Base-by-base conservation (phyloP, 1,284 basidiomycete species). In the Ustilago lituana region DNA sequence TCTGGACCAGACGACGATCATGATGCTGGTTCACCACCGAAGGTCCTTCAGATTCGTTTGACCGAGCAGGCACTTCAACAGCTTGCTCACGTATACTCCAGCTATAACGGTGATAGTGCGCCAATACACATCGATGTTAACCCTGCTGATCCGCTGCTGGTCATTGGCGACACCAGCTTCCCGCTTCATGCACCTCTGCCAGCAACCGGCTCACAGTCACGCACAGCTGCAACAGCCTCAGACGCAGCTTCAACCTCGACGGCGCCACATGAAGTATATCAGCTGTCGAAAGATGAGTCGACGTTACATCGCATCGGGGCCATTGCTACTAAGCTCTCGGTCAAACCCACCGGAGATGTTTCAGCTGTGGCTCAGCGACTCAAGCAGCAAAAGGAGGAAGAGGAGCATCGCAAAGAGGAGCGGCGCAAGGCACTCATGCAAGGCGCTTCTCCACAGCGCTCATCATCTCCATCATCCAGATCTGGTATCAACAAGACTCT, bases 351-450 rank as follows among this genome's bases (percentile, higher is more conserved):
- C 14, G 46, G 56, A 5, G 60, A 68, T 53, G 55, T 60, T 20
- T 63, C 63, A n/a, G 53, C 64, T 3, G 60, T 58, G 2, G 63
- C 69, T 4, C 59, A 63, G 23, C 55, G 69, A 2, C 64, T 72
- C 37, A 72, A 72, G 32, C 64, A 72, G 38, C 59, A 67, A 20
- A 54, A 57, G 35, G 69, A 72, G 32, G 69, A 72, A 27, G 60
- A 67, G 17, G 64, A 72, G 19, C 64, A 59, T 12, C 59, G 64
- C 37, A 72, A 64, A 31, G 54, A 71, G 20, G 64, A 72, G 24
- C 19, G 69, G 15, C 60, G 55, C 9, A 48, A 46, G 19, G 60
- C 69, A 19, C 33, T 72, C 40, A 70, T 70, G 41, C 49, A 41
- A 12, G 66, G 66, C 19, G 37, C 60, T 5, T 62, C 65, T 20